A percentile compares a stretch with the other conserved stretches of the same genome.
These are phyloP conservation scores for Debaryomyces subglobosus DNA, from an alignment of 1,139 yeast species.

Conservation along the genomic window DNA sequence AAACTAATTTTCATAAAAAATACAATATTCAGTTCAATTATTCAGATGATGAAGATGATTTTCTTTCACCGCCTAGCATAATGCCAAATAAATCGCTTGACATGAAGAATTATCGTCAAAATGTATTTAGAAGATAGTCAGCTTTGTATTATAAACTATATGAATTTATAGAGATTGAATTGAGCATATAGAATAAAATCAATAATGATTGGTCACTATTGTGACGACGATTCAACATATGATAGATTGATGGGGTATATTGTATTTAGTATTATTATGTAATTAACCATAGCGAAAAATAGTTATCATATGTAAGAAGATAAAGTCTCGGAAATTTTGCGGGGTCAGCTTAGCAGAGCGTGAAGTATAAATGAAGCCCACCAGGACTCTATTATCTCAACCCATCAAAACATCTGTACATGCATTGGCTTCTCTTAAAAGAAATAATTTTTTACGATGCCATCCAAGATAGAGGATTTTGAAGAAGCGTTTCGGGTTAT, in stretches of 20 bases:
- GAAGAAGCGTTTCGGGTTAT: constrained; percentile 45
- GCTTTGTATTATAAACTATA: neutral
- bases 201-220: too few relatives aligned
- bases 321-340: neutral
- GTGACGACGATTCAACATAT: too few relatives aligned
- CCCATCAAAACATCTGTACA: neutral
- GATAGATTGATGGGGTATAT: neutral
- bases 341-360: neutral
- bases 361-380: neutral
- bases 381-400: neutral
- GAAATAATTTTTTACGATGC: neutral
- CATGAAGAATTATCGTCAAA: neutral
- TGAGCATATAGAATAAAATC: neutral
- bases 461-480: constrained; percentile 21
- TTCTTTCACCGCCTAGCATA: neutral
- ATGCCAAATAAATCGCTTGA: neutral
- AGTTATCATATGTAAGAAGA: neutral
- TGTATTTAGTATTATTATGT: neutral
- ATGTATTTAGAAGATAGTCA: neutral
- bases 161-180: neutral
- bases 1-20: constrained; percentile 5
- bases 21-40: constrained; percentile 16
- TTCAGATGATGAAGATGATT: constrained; percentile 9
- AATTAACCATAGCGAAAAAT: neutral
- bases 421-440: neutral